Evolutionary conservation across 352 stramenopile species (phyloP).

Genomic region (Globisporangium emineosum): DNA sequence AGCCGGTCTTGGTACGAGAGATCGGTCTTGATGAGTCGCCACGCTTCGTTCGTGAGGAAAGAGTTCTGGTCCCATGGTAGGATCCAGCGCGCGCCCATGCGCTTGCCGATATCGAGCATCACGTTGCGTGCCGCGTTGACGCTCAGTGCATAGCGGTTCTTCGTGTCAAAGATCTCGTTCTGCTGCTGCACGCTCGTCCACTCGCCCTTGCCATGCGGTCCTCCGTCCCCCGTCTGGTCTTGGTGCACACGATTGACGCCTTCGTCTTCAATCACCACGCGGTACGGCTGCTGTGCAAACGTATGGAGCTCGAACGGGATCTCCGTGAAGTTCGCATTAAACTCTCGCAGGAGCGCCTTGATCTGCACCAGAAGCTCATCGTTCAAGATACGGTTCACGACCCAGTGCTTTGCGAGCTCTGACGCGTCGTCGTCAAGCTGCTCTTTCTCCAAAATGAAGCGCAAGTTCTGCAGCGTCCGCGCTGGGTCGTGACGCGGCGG

Average conservation of each 20-base stretch:
- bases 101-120: conserved; percentile 40
- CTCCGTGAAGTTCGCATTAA: conserved; percentile 34
- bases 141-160: conserved; percentile 48
- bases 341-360: conserved; percentile 30
- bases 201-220: conserved; percentile 17
- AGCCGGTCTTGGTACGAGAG: conserved; percentile 14
- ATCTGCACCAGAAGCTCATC: conserved; percentile 24
- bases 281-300: conserved; percentile 36
- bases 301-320: conserved; percentile 34
- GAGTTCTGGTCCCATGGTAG: conserved; percentile 56
- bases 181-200: conserved; percentile 31
- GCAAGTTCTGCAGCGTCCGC: conserved; percentile 38
- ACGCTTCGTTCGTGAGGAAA: conserved; percentile 40
- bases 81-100: conserved; percentile 38
- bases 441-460: conserved; percentile 53
- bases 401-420: conserved; percentile 38
- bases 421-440: conserved; percentile 25
- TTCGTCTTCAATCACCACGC: conserved; percentile 42
- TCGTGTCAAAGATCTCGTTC: conserved; percentile 43
- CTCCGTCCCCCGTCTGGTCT: neutral
- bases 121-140: conserved; percentile 48
- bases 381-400: conserved; percentile 51
- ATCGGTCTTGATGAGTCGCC: conserved; percentile 35
- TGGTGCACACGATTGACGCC: conserved; percentile 33
- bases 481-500: conserved; percentile 46